Conservation (phyloP, 1,139 yeast species). For the Pneumocystis jirovecii region DNA sequence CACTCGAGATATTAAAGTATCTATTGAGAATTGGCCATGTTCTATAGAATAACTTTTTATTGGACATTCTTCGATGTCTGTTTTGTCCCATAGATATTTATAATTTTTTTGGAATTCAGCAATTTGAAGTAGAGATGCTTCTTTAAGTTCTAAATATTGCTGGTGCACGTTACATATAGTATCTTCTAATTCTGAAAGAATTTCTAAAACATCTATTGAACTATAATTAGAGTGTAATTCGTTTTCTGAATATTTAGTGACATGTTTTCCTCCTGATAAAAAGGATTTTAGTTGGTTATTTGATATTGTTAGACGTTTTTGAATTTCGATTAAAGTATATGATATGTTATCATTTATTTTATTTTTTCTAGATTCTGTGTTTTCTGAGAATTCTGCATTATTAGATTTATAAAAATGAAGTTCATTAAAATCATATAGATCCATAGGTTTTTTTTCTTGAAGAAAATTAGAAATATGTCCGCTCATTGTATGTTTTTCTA, state of each 20-base stretch:
- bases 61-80: neutral
- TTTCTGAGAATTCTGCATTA: neutral
- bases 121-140: neutral
- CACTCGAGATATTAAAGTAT: neutral
- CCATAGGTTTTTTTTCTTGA: conserved; percentile 1
- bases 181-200: neutral
- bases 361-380: neutral
- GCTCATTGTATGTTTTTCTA: conserved; percentile 1
- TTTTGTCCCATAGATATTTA: neutral
- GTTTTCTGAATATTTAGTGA: neutral
- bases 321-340: neutral
- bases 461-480: neutral
- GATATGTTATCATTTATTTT: neutral
- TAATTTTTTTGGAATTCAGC: neutral
- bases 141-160: neutral
- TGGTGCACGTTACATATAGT: neutral
- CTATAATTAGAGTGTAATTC: neutral
- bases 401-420: conserved; percentile 5
- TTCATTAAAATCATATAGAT: conserved; percentile 3
- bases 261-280: neutral
- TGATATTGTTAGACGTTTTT: neutral
- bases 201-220: neutral
- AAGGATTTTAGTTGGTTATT: neutral
- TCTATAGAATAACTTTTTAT: conserved; percentile 1
- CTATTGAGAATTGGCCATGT: neutral